Base-by-base conservation (phyloP, 140 eudicot species). In the Flaveria floridana region DNA sequence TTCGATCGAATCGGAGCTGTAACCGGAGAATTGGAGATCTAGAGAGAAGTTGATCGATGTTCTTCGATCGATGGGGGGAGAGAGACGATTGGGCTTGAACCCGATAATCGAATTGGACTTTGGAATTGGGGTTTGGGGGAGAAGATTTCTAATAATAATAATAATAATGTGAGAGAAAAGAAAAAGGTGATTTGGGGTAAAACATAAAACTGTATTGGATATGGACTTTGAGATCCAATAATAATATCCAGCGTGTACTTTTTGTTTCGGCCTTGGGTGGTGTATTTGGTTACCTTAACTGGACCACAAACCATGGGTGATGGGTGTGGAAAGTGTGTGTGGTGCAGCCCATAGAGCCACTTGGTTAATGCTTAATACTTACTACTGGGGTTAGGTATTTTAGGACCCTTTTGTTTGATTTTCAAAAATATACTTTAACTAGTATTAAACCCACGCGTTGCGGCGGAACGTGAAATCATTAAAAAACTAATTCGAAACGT, bases 11-110 rank as follows among this genome's bases (percentile, higher is more conserved):
- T 64, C 77, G 68, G 52, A 52, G 76, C 2, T 69, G 75, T 7
- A n/a, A 48, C n/a, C 30, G 34, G 81, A 70, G 65, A 61, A 37
- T 23, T 68, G 68, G 59, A 83, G 94, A 90, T 87, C 95, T 79
- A 78, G 89, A 86, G 81, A 41, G 70, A 34, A 28, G 11, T 75
- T 51, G 82, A 70, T 65, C 71, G 72, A 72, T 20, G 11, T 75
- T 51, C 78, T 72, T 65, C 74, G 72, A 72, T 28, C 50, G 15
- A 7, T 34, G 42, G 16, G 76, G 61, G 61, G 85, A 79, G 88
- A 83, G 79, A 80, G 86, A 57, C 66, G 80, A 87, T 90, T 88
- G 97, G 97, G 96, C 96, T 90, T 77, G 78, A 78, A 84, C 87
- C 89, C 85, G 70, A 26, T 65, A 64, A 76, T 71, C 7, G 25